phyloP scores from a whole-genome alignment of 306 rosid genomes.

The Gleditsia sinensis region DNA sequence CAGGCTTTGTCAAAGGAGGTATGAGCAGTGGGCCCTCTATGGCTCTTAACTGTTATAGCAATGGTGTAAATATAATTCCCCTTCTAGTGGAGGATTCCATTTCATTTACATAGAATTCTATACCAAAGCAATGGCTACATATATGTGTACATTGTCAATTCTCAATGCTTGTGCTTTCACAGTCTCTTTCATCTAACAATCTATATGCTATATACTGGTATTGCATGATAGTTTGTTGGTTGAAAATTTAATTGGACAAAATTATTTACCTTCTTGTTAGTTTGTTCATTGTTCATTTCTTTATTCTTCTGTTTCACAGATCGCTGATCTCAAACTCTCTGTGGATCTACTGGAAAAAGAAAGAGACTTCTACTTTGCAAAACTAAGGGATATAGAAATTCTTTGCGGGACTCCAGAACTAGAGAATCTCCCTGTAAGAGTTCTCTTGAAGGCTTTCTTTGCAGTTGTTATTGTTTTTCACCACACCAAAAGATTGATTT shows the following conservation, averaged over 20 bases:
- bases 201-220: constrained; percentile 4
- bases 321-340: constrained; percentile 81
- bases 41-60: not conserved
- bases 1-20: constrained; percentile 89
- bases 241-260: constrained; percentile 5
- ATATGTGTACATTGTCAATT: not conserved
- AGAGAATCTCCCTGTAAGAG: constrained; percentile 82
- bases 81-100: not conserved
- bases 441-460: constrained; percentile 21
- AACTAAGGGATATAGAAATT: constrained; percentile 91
- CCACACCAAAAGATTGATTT: not conserved
- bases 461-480: constrained; percentile 11
- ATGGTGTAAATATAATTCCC: constrained; percentile 17
- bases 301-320: constrained; percentile 50
- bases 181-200: not conserved
- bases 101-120: not conserved
- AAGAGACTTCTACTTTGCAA: constrained; percentile 93
- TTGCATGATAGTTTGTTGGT: constrained; percentile 11
- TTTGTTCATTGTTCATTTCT: constrained; percentile 14
- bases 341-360: constrained; percentile 94
- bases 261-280: not conserved
- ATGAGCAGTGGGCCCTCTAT: constrained; percentile 21
- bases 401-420: constrained; percentile 79
- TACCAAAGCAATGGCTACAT: constrained; percentile 15
- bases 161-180: not conserved